These are phyloP conservation scores for Cercospora zeina DNA, from an alignment of 2,329 filamentous ascomycete genomes.

Conservation along the genomic window DNA sequence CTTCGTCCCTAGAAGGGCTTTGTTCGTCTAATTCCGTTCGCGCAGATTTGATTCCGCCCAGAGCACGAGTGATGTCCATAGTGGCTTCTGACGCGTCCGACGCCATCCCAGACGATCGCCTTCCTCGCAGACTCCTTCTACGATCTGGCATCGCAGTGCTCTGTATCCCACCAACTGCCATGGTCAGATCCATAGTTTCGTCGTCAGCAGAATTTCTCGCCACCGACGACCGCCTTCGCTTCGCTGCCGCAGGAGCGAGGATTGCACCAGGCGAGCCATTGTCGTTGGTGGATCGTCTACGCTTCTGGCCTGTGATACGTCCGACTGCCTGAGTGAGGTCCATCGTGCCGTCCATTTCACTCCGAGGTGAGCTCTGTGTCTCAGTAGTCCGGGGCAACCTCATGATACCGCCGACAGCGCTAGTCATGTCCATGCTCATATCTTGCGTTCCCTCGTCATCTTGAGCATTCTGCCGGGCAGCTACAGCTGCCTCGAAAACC, in stretches of 20 bases:
- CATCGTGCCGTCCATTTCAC: slow-evolving; percentile 52
- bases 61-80: slow-evolving; percentile 59
- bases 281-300: slow-evolving; percentile 45
- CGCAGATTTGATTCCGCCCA: slow-evolving; percentile 47
- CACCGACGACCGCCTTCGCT: slow-evolving; percentile 43
- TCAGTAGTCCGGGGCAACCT: slow-evolving; percentile 43
- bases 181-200: slow-evolving; percentile 46
- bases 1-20: slow-evolving; percentile 46
- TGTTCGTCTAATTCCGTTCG: slow-evolving; percentile 25
- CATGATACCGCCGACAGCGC: slow-evolving; percentile 76
- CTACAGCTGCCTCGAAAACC: slow-evolving; percentile 42
- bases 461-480: slow-evolving; percentile 32
- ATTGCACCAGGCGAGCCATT: slow-evolving; percentile 37
- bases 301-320: slow-evolving; percentile 51
- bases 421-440: slow-evolving; percentile 93
- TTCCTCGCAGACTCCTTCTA: slow-evolving; percentile 40
- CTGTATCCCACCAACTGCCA: slow-evolving; percentile 42
- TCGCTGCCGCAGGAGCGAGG: slow-evolving; percentile 26
- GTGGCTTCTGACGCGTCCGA: slow-evolving; percentile 50
- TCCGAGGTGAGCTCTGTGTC: slow-evolving; percentile 41
- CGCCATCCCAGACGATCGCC: slow-evolving; percentile 40
- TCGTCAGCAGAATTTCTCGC: slow-evolving; percentile 44
- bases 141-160: slow-evolving; percentile 34
- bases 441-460: slow-evolving; percentile 56
- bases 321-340: slow-evolving; percentile 59